Conservation (phyloP, 2,329 filamentous ascomycete genomes). For the Colletotrichum sansevieriae region DNA sequence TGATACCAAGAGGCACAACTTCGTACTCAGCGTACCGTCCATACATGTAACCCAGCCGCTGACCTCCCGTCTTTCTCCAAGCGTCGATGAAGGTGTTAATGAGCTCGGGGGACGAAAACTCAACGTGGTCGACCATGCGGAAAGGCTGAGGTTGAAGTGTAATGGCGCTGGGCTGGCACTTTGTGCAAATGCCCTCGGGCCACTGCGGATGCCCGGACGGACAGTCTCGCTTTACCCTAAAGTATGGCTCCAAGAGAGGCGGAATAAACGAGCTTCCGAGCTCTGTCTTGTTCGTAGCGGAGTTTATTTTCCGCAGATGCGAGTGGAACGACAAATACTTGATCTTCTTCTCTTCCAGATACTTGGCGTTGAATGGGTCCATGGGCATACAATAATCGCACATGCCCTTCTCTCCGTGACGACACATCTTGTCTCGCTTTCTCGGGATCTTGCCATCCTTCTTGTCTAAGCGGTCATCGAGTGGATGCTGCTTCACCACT, state of each 20-base stretch:
- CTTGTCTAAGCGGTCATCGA: constrained; percentile 90
- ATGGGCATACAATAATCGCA: constrained; percentile 99
- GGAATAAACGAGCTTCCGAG: constrained; percentile 95
- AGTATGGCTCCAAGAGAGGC: constrained; percentile 92
- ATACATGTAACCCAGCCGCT: constrained; percentile 91
- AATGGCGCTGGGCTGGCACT: constrained; percentile 97
- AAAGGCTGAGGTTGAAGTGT: constrained; percentile 93
- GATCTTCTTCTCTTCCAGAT: constrained; percentile 95
- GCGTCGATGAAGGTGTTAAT: constrained; percentile 93
- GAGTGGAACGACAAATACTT: constrained; percentile 98
- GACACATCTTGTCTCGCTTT: constrained; percentile 89
- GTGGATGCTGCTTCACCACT: constrained; percentile 84
- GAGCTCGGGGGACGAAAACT: constrained; percentile 87
- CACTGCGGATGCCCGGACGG: constrained; percentile 93
- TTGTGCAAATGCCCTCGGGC: constrained; percentile 97
- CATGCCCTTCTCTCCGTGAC: constrained; percentile 97
- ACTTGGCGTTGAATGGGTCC: constrained; percentile 91
- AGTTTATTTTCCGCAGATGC: constrained; percentile 93
- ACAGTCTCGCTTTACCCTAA: constrained; percentile 88
- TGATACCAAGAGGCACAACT: constrained; percentile 92
- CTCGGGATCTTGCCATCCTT: constrained; percentile 90
- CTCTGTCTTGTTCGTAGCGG: constrained; percentile 96
- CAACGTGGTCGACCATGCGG: constrained; percentile 98
- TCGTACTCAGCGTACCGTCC: constrained; percentile 91
- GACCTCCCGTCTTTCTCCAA: constrained; percentile 87